A percentile compares a stretch with the other conserved stretches of the same genome.
Conservation (phyloP, 208 protist species). For the Angomonas ambiguus region DNA sequence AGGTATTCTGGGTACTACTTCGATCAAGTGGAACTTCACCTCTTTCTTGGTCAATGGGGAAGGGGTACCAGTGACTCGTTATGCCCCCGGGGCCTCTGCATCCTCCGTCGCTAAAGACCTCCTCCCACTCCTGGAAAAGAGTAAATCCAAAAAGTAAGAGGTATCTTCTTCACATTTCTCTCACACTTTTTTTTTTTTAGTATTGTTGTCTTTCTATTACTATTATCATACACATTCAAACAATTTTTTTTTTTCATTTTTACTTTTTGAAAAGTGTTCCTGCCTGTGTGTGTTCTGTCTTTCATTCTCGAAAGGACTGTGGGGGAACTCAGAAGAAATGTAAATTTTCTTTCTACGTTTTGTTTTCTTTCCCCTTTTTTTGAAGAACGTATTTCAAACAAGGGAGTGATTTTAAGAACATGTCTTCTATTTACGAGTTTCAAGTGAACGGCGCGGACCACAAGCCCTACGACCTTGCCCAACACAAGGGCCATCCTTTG, state of each 20-base stretch:
- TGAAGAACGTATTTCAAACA: too few relatives aligned
- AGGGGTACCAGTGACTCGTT: conserved; percentile 61
- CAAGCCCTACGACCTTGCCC: conserved; percentile 74
- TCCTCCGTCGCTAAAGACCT: conserved; percentile 63
- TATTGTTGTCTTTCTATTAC: too few relatives aligned
- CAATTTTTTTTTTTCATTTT: too few relatives aligned
- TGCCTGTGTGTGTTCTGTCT: too few relatives aligned
- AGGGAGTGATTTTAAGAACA: too few relatives aligned
- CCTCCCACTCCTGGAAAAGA: conserved; percentile 37
- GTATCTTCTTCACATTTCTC: not conserved
- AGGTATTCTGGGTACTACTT: conserved; percentile 51
- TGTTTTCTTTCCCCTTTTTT: not conserved
- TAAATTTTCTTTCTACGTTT: conserved; percentile 1
- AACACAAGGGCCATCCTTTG: conserved; percentile 88
- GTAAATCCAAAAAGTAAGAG: not conserved
- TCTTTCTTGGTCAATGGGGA: conserved; percentile 85
- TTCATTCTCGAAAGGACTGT: not conserved
- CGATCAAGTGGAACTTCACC: conserved; percentile 94
- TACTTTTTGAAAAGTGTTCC: too few relatives aligned
- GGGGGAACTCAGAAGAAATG: not conserved
- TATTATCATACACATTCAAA: too few relatives aligned
- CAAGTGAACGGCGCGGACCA: conserved; percentile 58
- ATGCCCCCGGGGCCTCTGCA: conserved; percentile 49
- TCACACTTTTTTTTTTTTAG: not conserved
- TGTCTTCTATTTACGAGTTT: conserved; percentile 82